Evolutionary conservation across 2,329 filamentous ascomycete species (phyloP), one percentile per base, ranked within the genome.

Genomic region (Scortechinia acanthostroma): DNA sequence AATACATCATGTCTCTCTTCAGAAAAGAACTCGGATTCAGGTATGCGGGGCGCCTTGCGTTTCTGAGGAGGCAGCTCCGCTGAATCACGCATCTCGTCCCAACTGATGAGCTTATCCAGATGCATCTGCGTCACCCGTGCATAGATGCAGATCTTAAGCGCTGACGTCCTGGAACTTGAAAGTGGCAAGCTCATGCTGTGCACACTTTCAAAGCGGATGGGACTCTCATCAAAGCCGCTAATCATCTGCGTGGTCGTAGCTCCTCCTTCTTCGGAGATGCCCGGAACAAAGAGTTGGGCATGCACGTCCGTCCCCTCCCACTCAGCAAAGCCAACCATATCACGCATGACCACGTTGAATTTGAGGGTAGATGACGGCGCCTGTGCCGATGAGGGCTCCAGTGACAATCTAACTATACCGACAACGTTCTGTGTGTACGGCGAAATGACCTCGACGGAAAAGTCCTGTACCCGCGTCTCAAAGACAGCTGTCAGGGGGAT

Each of bases 301-400:
- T 98, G 93, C 21, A 98, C 90, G 52, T 95, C 86, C 0, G 88
- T 95, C 14, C 93, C 93, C 68, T 98, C 93, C 50, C 91, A 81
- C 65, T 98, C 93, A 0, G 93, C 86, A 54, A 98, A 98, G 1
- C 93, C 93, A 25, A 93, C 69, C 66, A 98, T 79, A 58, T 97
- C 90, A 57, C 95, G 91, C 88, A 98, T 95, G 22, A 97, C 91
- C 3, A 97, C 91, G 56, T 97, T 98, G 68, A 98, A 98, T 60
- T 97, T 98, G 47, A 97, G 70, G 2, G 88, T 96, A 47, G 88
- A 93, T 13, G 88, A 87, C 14, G 93, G 93, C 3, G 91, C 91
- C 55, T 94, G 84, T 2, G 91, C 91, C 42, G 89, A 91, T 0
- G 91, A 97, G 14, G 93, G 93, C 58, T 98, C 93, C 4, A 98